Conservation (phyloP, 495 filamentous ascomycete genomes). For the Penicillium robsamsonii region DNA sequence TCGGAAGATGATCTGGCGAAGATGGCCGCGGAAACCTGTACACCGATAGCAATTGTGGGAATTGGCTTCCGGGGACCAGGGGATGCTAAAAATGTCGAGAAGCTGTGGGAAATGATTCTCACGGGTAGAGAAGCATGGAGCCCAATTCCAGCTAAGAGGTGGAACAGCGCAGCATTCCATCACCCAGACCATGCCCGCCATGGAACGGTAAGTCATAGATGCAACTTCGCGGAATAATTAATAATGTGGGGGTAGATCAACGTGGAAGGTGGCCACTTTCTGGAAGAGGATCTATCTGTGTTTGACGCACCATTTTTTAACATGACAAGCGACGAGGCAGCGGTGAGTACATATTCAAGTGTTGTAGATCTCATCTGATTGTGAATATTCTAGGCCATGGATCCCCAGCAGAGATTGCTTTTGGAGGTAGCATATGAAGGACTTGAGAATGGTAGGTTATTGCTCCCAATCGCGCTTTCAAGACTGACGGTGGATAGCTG, state of each 20-base stretch:
- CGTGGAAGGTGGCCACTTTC: slow-evolving; percentile 39
- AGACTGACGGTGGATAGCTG: slow-evolving; percentile 21
- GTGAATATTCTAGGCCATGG: slow-evolving; percentile 29
- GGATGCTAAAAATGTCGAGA: slow-evolving; percentile 47
- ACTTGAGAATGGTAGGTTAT: slow-evolving; percentile 42
- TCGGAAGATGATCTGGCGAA: slow-evolving; percentile 10
- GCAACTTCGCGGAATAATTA: background rate
- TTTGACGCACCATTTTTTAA: slow-evolving; percentile 63
- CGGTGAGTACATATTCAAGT: slow-evolving; percentile 15
- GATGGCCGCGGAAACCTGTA: slow-evolving; percentile 15
- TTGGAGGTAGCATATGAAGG: slow-evolving; percentile 61
- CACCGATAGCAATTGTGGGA: slow-evolving; percentile 62
- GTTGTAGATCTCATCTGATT: background rate
- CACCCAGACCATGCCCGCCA: slow-evolving; percentile 47
- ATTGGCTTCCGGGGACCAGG: slow-evolving; percentile 61
- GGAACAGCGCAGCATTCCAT: slow-evolving; percentile 53
- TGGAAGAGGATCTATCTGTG: slow-evolving; percentile 50
- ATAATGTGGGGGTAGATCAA: slow-evolving; percentile 22
- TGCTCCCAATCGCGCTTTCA: background rate
- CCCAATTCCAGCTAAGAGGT: slow-evolving; percentile 48
- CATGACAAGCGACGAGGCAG: slow-evolving; percentile 54
- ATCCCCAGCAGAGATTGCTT: slow-evolving; percentile 52
- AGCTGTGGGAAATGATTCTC: slow-evolving; percentile 55
- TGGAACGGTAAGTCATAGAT: slow-evolving; percentile 20
- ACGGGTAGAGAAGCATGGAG: slow-evolving; percentile 50